Base-by-base conservation (phyloP, 352 stramenopile species). In the Phytophthora niederhauseri region DNA sequence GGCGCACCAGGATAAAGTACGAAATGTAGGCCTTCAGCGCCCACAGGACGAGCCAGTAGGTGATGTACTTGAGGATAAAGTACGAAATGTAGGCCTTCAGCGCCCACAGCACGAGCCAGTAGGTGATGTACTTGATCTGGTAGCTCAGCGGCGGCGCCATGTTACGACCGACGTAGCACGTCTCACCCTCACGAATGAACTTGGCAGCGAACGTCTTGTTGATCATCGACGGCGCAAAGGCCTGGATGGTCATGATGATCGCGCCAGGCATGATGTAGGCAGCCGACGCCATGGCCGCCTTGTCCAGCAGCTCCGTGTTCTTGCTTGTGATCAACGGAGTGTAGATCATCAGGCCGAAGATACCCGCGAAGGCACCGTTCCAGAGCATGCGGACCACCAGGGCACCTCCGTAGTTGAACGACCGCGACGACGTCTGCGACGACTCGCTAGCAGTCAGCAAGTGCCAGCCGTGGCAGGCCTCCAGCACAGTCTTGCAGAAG, bases 341-440 rank as follows among this genome's bases (percentile, higher is more conserved):
- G 66, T 85, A 87, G 55, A 92, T 87, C 82, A 90, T 92, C 52
- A 77, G 59, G 2, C 76, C 75, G 36, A 92, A 92, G 28, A 91
- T 68, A 3, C 64, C 82, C 6, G 78, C 70, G 61, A 92, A 92
- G 6, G 55, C 48, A 19, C 80, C 79, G 55, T 92, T 88, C 84
- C 84, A 92, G n/a, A 87, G 58, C 58, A 89, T 73, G 17, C 84
- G 84, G n/a, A 91, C 6, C 14, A 75, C 58, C n/a, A 92, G 69
- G 9, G 84, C 84, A 8, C 66, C 62, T 34, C 82, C 82, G 59
- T 92, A 92, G 50, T 85, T 86, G 45, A 87, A 73, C 38, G 80
- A 90, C 19, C 77, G 74, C 0, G 81, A 88, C 4, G 80, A 89
- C n/a, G 78, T 78, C 54, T 71, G 26, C 0, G 68, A 73, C 5